These are phyloP conservation scores for Coemansia sp. DNA, from an alignment of 192 early-diverging fungal species.

Conservation along the genomic window DNA sequence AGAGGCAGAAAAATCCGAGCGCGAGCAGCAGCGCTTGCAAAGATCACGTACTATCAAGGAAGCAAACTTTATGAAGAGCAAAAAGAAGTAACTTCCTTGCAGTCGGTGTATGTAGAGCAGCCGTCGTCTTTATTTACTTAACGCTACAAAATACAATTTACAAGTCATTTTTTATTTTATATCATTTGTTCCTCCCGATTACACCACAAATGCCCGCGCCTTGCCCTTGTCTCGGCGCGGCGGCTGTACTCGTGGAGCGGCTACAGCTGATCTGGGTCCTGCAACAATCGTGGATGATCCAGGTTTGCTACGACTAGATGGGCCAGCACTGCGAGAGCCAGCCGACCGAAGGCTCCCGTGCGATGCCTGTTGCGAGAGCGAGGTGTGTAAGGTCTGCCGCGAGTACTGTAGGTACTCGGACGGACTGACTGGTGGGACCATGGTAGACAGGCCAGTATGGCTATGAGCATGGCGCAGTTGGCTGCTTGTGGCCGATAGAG, in stretches of 20 bases:
- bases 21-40: conserved; percentile 62
- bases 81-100: conserved; percentile 59
- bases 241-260: not conserved
- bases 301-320: not conserved
- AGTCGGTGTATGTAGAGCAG: not conserved
- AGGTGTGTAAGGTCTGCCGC: conserved; percentile 42
- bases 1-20: conserved; percentile 33
- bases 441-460: conserved; percentile 33
- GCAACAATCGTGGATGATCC: conserved; percentile 1
- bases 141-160: not conserved
- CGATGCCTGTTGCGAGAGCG: conserved; percentile 28
- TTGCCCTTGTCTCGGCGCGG: conserved; percentile 46
- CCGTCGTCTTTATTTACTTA: conserved; percentile 3
- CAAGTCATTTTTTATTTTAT: not conserved
- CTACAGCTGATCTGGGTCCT: not conserved
- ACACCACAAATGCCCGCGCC: conserved; percentile 33
- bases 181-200: not conserved
- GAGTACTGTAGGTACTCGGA: conserved; percentile 54
- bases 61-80: conserved; percentile 77
- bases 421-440: conserved; percentile 40
- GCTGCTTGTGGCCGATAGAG: conserved; percentile 1
- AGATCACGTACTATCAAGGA: conserved; percentile 66
- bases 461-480: conserved; percentile 42
- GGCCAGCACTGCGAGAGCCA: conserved; percentile 9
- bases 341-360: conserved; percentile 8